Percentiles rank a stretch among this genome's conserved stretches.
phyloP scores from a whole-genome alignment of 2,329 filamentous ascomycete genomes.

The Xylaria hypoxylon region DNA sequence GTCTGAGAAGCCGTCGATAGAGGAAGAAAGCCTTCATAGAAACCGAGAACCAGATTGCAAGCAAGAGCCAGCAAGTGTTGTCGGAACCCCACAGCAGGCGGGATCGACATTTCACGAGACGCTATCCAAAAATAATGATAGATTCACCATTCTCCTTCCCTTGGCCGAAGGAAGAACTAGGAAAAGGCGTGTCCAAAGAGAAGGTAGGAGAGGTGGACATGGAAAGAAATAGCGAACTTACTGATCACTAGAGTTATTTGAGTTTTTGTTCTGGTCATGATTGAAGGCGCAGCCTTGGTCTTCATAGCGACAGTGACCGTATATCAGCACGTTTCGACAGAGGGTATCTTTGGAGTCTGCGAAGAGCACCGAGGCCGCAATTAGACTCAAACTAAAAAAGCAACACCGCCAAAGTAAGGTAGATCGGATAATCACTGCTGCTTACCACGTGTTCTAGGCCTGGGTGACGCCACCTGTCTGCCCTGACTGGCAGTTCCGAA shows the following conservation, averaged over 20 bases:
- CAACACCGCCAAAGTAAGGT: neutral
- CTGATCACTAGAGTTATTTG: constrained; percentile 50
- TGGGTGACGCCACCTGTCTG: constrained; percentile 53
- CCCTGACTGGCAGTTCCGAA: constrained; percentile 50
- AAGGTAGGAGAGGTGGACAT: neutral
- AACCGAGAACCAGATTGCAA: neutral
- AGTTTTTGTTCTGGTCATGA: constrained; percentile 78
- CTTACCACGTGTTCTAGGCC: constrained; percentile 54
- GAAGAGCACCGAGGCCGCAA: constrained; percentile 21
- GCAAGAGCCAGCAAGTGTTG: neutral
- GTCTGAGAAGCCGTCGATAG: neutral
- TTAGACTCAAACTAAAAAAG: constrained; percentile 34
- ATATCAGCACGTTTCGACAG: constrained; percentile 93
- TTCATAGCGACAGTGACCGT: constrained; percentile 92
- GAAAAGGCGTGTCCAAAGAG: neutral
- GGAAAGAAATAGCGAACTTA: constrained; percentile 45
- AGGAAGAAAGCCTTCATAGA: neutral
- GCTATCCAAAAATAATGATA: neutral
- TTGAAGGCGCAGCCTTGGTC: constrained; percentile 92
- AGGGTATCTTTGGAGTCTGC: constrained; percentile 87
- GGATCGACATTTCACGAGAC: neutral
- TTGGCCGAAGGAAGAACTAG: neutral
- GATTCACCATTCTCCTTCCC: neutral
- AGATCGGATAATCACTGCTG: constrained; percentile 1
- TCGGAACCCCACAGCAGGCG: neutral